Evolutionary conservation across 2,329 filamentous ascomycete genomes (phyloP).

Genomic region (Colletotrichum tamarilloi): DNA sequence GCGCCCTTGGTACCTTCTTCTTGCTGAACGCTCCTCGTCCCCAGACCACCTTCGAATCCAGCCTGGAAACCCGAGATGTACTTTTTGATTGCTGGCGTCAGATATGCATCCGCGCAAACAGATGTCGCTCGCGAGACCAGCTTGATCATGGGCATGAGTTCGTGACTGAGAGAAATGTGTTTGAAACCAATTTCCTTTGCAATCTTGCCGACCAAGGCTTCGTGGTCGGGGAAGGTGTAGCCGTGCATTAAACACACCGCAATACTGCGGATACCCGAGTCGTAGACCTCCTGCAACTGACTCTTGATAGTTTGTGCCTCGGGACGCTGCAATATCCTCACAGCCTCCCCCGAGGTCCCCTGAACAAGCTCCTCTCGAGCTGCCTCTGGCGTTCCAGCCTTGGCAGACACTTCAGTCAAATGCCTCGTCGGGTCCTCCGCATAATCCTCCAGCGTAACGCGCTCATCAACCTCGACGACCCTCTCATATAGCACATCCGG

Average conservation of each 20-base stretch:
- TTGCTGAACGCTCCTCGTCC: slow-evolving; percentile 77
- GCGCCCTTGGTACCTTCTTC: slow-evolving; percentile 75
- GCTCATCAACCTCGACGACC: slow-evolving; percentile 90
- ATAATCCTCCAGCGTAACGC: slow-evolving; percentile 92
- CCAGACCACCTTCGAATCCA: slow-evolving; percentile 84
- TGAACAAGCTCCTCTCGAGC: slow-evolving; percentile 70
- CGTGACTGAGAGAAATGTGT: slow-evolving; percentile 84
- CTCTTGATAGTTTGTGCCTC: slow-evolving; percentile 58
- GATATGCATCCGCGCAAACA: slow-evolving; percentile 82
- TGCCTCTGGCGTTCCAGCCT: slow-evolving; percentile 59
- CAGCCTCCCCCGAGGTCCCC: slow-evolving; percentile 75
- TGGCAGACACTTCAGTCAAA: slow-evolving; percentile 64
- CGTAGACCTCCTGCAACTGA: slow-evolving; percentile 70
- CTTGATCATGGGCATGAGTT: slow-evolving; percentile 88
- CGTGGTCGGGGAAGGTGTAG: slow-evolving; percentile 90
- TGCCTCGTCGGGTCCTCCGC: slow-evolving; percentile 83
- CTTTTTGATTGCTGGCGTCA: slow-evolving; percentile 82
- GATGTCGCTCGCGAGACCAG: slow-evolving; percentile 80
- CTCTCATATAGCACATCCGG: slow-evolving; percentile 87
- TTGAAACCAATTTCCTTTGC: slow-evolving; percentile 84
- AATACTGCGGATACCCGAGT: slow-evolving; percentile 80
- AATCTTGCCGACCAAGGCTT: slow-evolving; percentile 79
- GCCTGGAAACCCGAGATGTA: slow-evolving; percentile 80
- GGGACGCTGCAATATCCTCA: slow-evolving; percentile 73
- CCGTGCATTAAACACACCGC: slow-evolving; percentile 93